Evolutionary conservation across 768 basidiomycete species (phyloP).

Genomic region (Lentinula edodes): DNA sequence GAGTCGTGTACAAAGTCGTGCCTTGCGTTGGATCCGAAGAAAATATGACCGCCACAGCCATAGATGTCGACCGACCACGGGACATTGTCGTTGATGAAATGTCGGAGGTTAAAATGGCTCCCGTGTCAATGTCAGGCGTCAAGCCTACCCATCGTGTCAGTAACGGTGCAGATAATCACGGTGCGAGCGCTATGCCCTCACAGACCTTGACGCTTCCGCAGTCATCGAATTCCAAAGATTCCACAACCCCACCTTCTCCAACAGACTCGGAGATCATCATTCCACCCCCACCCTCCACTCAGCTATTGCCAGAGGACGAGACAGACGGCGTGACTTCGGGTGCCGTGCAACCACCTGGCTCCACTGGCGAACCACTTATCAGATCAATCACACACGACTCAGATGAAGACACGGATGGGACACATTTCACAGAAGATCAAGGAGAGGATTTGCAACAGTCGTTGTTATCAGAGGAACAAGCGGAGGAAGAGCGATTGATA

Average conservation of each 20-base stretch:
- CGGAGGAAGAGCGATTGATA: slow-evolving; percentile 88
- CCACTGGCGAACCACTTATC: slow-evolving; percentile 31
- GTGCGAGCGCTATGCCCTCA: not conserved
- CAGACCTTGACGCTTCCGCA: not conserved
- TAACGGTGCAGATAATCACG: not conserved
- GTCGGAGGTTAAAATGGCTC: not conserved
- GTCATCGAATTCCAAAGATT: not conserved
- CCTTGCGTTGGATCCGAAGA: slow-evolving; percentile 26
- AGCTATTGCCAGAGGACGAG: slow-evolving; percentile 56
- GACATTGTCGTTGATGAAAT: not conserved
- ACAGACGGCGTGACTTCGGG: slow-evolving; percentile 86
- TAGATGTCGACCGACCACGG: not conserved
- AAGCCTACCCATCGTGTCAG: not conserved
- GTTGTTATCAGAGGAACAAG: slow-evolving; percentile 54
- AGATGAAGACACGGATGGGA: slow-evolving; percentile 34
- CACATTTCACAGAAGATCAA: slow-evolving; percentile 67
- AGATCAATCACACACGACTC: slow-evolving; percentile 36
- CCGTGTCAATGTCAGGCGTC: not conserved
- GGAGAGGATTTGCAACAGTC: slow-evolving; percentile 34
- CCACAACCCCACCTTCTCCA: slow-evolving; percentile 3
- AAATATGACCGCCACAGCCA: not conserved
- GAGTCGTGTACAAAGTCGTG: slow-evolving; percentile 29
- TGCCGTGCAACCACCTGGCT: slow-evolving; percentile 88
- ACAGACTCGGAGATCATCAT: slow-evolving; percentile 14
- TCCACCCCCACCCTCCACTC: slow-evolving; percentile 27